A percentile compares a stretch with the other conserved stretches of the same genome.
phyloP scores from a whole-genome alignment of 164 flowering plant species.

The Tetracentron sinense region DNA sequence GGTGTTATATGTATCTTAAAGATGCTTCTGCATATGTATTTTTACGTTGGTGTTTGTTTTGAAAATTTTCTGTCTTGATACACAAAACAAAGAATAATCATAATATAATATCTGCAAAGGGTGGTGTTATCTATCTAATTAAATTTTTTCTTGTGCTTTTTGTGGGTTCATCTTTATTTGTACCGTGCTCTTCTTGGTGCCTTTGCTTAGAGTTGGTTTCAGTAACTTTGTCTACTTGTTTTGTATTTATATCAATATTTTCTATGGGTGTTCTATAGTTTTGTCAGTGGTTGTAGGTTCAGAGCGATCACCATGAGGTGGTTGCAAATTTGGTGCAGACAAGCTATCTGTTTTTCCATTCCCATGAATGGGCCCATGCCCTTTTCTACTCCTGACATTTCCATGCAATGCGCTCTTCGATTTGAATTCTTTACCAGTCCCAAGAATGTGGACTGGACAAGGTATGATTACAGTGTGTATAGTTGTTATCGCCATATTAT shows the following conservation, averaged over 20 bases:
- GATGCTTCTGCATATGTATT: too few relatives aligned
- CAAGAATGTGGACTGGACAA: slow-evolving; percentile 78
- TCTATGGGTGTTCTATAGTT: not conserved
- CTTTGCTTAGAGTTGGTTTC: not conserved
- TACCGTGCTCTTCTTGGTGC: not conserved
- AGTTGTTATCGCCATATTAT: not conserved
- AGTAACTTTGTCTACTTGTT: too few relatives aligned
- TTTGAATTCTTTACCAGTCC: slow-evolving; percentile 95
- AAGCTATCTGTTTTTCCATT: slow-evolving; percentile 89
- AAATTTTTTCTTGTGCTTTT: too few relatives aligned
- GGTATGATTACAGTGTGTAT: slow-evolving; percentile 38
- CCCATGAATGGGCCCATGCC: slow-evolving; percentile 99
- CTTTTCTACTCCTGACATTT: slow-evolving; percentile 78
- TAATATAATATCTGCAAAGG: too few relatives aligned
- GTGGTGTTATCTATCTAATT: too few relatives aligned
- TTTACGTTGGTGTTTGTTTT: too few relatives aligned
- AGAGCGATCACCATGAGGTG: slow-evolving; percentile 90
- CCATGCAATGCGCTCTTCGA: slow-evolving; percentile 89
- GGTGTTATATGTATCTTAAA: too few relatives aligned
- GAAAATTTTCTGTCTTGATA: too few relatives aligned
- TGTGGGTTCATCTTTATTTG: not conserved
- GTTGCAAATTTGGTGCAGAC: slow-evolving; percentile 95
- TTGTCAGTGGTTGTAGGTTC: slow-evolving; percentile 44
- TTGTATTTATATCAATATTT: not conserved
- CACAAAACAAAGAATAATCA: too few relatives aligned